phyloP scores from a whole-genome alignment of 176 grass and related monocot genomes.

The Canna indica region DNA sequence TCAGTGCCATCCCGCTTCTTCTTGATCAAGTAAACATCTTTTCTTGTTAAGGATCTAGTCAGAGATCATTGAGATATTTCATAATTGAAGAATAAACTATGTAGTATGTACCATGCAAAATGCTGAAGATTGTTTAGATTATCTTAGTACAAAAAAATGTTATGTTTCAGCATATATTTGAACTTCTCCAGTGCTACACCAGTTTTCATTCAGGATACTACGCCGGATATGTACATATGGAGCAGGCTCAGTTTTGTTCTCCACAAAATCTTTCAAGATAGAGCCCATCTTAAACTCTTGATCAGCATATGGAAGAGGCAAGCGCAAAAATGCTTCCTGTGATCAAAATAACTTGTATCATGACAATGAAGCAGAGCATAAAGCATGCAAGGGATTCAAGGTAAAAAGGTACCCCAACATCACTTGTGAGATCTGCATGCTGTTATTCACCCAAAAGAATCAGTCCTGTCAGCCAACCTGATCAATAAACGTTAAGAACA shows the following conservation, averaged over 20 bases:
- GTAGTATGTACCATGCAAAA: neutral
- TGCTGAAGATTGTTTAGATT: neutral
- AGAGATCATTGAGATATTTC: slow-evolving; percentile 3
- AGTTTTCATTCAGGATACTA: slow-evolving; percentile 62
- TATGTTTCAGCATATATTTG: neutral
- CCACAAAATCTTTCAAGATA: slow-evolving; percentile 40
- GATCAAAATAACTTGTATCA: slow-evolving; percentile 28
- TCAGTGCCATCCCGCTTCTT: slow-evolving; percentile 59
- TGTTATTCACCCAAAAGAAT: slow-evolving; percentile 70
- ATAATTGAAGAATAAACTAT: neutral
- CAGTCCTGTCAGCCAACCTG: slow-evolving; percentile 71
- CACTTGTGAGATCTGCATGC: slow-evolving; percentile 57
- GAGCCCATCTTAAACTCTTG: slow-evolving; percentile 80
- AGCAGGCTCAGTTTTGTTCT: slow-evolving; percentile 44
- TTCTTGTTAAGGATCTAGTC: slow-evolving; percentile 37
- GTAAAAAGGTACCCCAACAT: slow-evolving; percentile 43
- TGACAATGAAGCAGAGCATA: slow-evolving; percentile 19
- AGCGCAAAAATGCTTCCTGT: slow-evolving; percentile 71
- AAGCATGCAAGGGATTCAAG: neutral
- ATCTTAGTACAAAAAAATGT: neutral
- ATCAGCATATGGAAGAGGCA: slow-evolving; percentile 84
- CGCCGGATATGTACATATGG: slow-evolving; percentile 67
- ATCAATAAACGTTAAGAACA: slow-evolving; percentile 66
- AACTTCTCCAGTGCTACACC: neutral
- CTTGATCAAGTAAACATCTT: slow-evolving; percentile 97